Base-by-base conservation (phyloP, 805 yeast species). In the Ogataea parapolymorpha region DNA sequence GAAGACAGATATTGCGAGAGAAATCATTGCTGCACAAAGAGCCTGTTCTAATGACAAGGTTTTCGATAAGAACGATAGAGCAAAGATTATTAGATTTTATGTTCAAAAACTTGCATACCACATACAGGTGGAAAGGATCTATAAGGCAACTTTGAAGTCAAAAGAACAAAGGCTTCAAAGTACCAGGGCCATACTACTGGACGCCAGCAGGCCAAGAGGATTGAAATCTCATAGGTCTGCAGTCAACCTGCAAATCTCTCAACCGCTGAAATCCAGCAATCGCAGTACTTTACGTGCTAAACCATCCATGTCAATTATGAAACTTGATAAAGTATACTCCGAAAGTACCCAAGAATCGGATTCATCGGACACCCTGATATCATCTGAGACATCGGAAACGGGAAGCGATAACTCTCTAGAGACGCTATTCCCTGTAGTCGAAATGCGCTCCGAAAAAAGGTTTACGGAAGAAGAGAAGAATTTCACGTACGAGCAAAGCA, bases 101-200 rank as follows among this genome's bases (percentile, higher is more conserved):
- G 62, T 82, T 23, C 65, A 62, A 15, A 70, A 63, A 33, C 51
- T 82, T 35, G 85, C 85, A 12, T 72, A 77, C 39, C 70, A 75
- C 41, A 77, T 82, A 12, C 90, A 83, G 59, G 75, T 80, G n/a
- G 77, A 75, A 9, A 62, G 90, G 35, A 74, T 83, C 9, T 81
- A 73, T 58, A 74, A 72, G 50, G 81, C 79, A 2, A 57, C 68
- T 17, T 41, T 71, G 32, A 53, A 47, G 34, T 43, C 60, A 2
- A 59, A 55, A 44, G 51, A 41, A 31, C 42, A 38, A 14, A 32
- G n/a, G 26, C 14, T 30, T 25, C 17, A 25, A 18, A 34, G 28
- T 15, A 35, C 39, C 14, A 35, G 27, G 12, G 14, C 41, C 8
- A 30, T 28, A 13, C 25, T 38, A 6, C 4, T 38, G 10, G 42